These are phyloP conservation scores for Coemansia sp. DNA, from an alignment of 192 early-diverging fungal species.

Conservation along the genomic window DNA sequence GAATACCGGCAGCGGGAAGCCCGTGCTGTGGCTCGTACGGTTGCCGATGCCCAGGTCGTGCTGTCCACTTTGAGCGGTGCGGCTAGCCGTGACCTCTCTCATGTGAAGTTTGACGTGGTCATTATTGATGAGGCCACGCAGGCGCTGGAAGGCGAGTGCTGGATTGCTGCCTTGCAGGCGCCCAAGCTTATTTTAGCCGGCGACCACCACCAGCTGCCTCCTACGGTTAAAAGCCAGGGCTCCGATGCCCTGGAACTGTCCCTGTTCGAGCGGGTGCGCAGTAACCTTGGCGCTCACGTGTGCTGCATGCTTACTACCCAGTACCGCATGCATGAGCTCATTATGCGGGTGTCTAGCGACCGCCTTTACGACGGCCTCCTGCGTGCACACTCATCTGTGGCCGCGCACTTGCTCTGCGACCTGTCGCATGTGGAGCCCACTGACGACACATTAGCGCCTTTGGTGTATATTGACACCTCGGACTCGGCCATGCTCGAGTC, in stretches of 20 bases:
- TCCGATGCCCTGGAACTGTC: slow-evolving; percentile 45
- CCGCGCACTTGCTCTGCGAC: slow-evolving; percentile 62
- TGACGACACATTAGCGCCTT: slow-evolving; percentile 58
- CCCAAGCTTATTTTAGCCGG: slow-evolving; percentile 79
- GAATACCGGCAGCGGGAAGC: slow-evolving; percentile 69
- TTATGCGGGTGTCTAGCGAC: slow-evolving; percentile 72
- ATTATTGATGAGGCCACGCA: slow-evolving; percentile 91
- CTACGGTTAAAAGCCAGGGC: slow-evolving; percentile 57
- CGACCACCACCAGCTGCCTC: slow-evolving; percentile 86
- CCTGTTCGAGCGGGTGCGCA: slow-evolving; percentile 77
- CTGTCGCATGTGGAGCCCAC: slow-evolving; percentile 57
- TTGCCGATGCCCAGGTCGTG: slow-evolving; percentile 65
- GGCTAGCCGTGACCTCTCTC: slow-evolving; percentile 32
- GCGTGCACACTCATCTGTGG: slow-evolving; percentile 63
- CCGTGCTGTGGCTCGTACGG: slow-evolving; percentile 58
- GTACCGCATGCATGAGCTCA: slow-evolving; percentile 84
- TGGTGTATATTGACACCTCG: slow-evolving; percentile 73
- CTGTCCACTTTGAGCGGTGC: slow-evolving; percentile 77
- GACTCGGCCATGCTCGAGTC: slow-evolving; percentile 48
- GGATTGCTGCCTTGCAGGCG: slow-evolving; percentile 79
- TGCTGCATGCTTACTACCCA: slow-evolving; percentile 75
- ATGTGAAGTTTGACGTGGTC: slow-evolving; percentile 74
- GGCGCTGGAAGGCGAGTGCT: slow-evolving; percentile 80
- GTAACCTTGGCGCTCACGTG: slow-evolving; percentile 56
- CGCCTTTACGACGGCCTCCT: slow-evolving; percentile 71